Evolutionary conservation across 2,329 filamentous ascomycete species (phyloP).

Genomic region (Fusarium luffae): DNA sequence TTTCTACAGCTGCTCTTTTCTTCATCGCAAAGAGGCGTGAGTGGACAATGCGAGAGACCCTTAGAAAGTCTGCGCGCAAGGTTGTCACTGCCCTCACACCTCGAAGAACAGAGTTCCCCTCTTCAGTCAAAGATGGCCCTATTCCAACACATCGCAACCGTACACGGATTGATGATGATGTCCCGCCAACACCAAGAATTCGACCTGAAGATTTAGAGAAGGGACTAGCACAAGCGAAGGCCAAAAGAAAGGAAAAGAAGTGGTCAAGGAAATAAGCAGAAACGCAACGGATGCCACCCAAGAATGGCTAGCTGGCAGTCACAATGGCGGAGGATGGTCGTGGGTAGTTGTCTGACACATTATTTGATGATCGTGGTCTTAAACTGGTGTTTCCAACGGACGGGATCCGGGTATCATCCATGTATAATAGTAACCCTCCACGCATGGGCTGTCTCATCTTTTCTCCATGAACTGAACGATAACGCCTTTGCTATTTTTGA

Average conservation of each 20-base stretch:
- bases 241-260: conserved; percentile 49
- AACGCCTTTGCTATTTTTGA: conserved; percentile 39
- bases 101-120: conserved; percentile 69
- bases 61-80: conserved; percentile 74
- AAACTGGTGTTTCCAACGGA: conserved; percentile 38
- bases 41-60: conserved; percentile 79
- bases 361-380: conserved; percentile 13
- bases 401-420: conserved; percentile 48
- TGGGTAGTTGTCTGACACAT: conserved; percentile 2
- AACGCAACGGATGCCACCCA: neutral
- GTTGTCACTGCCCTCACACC: conserved; percentile 72
- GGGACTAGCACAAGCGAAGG: conserved; percentile 56
- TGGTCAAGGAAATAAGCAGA: conserved; percentile 38
- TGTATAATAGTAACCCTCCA: conserved; percentile 45
- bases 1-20: conserved; percentile 74
- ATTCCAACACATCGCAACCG: conserved; percentile 51
- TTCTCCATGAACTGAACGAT: conserved; percentile 40
- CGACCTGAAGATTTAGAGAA: conserved; percentile 69
- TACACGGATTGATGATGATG: conserved; percentile 62
- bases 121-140: conserved; percentile 61
- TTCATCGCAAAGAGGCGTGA: conserved; percentile 86
- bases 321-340: neutral
- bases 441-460: conserved; percentile 39
- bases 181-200: conserved; percentile 68
- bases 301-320: neutral